These are phyloP conservation scores for Leccinum laetum DNA, from an alignment of 1,284 basidiomycete species.

Conservation along the genomic window DNA sequence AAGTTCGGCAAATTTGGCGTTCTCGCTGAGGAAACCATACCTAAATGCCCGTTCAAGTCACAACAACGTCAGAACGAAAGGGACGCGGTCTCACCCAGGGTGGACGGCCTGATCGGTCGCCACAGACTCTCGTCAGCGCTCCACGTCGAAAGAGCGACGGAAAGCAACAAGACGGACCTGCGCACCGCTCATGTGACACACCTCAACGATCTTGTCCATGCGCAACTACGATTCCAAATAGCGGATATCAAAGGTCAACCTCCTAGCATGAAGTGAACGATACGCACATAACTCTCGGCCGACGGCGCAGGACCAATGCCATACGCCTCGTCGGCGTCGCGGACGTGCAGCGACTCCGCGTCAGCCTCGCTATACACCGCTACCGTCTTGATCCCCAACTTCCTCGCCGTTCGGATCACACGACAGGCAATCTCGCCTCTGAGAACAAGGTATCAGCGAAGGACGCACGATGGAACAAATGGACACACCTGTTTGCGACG, in stretches of 20 bases:
- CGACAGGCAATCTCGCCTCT: slow-evolving; percentile 96
- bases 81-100: slow-evolving; percentile 56
- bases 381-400: slow-evolving; percentile 86
- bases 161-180: slow-evolving; percentile 54
- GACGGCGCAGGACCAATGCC: slow-evolving; percentile 91
- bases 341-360: slow-evolving; percentile 75
- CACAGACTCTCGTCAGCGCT: slow-evolving; percentile 9
- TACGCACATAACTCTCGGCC: slow-evolving; percentile 82
- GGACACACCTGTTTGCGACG: slow-evolving; percentile 75
- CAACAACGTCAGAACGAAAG: neutral
- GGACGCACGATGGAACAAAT: neutral
- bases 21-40: slow-evolving; percentile 94
- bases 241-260: slow-evolving; percentile 8
- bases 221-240: slow-evolving; percentile 54
- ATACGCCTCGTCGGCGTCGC: slow-evolving; percentile 92
- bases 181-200: slow-evolving; percentile 79
- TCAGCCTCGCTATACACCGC: slow-evolving; percentile 92
- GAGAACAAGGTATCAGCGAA: neutral
- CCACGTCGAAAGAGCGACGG: neutral
- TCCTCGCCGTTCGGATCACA: slow-evolving; percentile 87
- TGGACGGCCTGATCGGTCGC: slow-evolving; percentile 64
- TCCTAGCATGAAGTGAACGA: neutral
- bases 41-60: slow-evolving; percentile 35
- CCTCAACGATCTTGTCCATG: slow-evolving; percentile 87
- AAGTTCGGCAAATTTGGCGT: slow-evolving; percentile 85